A percentile compares a stretch with the other conserved stretches of the same genome.
These are phyloP conservation scores for Eucalyptus regnans DNA, from an alignment of 345 rosid genomes.

Conservation along the genomic window DNA sequence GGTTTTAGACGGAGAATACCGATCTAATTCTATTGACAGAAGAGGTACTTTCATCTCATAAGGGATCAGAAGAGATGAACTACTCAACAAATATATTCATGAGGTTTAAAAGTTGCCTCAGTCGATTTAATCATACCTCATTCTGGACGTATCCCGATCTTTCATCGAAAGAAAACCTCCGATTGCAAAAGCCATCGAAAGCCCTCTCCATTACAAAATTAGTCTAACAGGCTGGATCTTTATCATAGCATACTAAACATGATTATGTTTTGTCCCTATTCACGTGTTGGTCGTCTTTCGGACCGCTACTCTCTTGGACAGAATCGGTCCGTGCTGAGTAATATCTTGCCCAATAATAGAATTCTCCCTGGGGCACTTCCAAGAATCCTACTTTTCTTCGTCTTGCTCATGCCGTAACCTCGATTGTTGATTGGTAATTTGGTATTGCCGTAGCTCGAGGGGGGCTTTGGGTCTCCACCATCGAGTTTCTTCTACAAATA, in stretches of 20 bases:
- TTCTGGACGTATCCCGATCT: not conserved
- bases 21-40: not conserved
- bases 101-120: not conserved
- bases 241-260: not conserved
- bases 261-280: not conserved
- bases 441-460: not conserved
- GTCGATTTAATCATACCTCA: not conserved
- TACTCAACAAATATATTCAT: not conserved
- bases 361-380: not conserved
- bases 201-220: not conserved
- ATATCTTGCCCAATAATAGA: not conserved
- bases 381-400: not conserved
- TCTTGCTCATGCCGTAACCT: not conserved
- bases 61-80: not conserved
- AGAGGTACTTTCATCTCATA: not conserved
- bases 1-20: not conserved
- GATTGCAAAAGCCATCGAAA: not conserved
- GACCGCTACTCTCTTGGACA: accelerated
- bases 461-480: not conserved
- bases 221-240: not conserved
- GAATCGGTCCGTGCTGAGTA: not conserved
- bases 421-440: not conserved
- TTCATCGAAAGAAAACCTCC: not conserved
- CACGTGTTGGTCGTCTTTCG: not conserved
- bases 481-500: not conserved